Evolutionary conservation across 345 rosid species (phyloP), one percentile per base, ranked within the genome.

Genomic region (Lagerstroemia speciosa): DNA sequence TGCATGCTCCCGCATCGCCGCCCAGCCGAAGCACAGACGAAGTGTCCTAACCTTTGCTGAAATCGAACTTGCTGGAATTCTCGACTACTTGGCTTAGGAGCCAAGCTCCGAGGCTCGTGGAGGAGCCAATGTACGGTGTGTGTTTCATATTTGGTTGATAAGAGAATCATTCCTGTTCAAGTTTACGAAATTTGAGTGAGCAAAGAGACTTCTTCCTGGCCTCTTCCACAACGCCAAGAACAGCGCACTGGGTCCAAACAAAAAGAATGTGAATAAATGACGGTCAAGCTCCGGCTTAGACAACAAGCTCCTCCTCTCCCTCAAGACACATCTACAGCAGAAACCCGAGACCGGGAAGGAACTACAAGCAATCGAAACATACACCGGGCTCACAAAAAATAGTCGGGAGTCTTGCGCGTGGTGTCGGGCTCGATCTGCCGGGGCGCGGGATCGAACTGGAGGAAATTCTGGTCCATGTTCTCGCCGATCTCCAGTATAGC

Each of bases 321-420:
- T 75, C 68, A 69, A 76, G 75, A 79, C 80, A 79, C 81, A 81
- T 82, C 89, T 79, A 87, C 86, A 72, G 57, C 60, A 78, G 78
- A 76, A 75, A 70, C 68, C 63, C 24, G 64, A 29, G 38, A 72
- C 65, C 65, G 71, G 66, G 62, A 72, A 52, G 58, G 69, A 62
- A 73, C 74, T 80, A 75, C 86, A 83, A 77, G 71, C 80, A 70
- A 48, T 69, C 37, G 72, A 75, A 72, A 26, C 29, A 53, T 48
- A 73, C 64, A 38, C 72, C 38, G 65, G 79, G 78, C 84, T 88
- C 82, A 92, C 90, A 92, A 86, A 84, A 92, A 92, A 85, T 92
- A 92, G 83, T 92, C 98, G 17, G 98, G 98, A 33, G 96, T 92
- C 84, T 92, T 92, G 78, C 96, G 89, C 29, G 94, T 88, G 66